A percentile compares a stretch with the other conserved stretches of the same genome.
Evolutionary conservation across 2,329 filamentous ascomycete species (phyloP).

Genomic region (Pseudopithomyces chartarum): DNA sequence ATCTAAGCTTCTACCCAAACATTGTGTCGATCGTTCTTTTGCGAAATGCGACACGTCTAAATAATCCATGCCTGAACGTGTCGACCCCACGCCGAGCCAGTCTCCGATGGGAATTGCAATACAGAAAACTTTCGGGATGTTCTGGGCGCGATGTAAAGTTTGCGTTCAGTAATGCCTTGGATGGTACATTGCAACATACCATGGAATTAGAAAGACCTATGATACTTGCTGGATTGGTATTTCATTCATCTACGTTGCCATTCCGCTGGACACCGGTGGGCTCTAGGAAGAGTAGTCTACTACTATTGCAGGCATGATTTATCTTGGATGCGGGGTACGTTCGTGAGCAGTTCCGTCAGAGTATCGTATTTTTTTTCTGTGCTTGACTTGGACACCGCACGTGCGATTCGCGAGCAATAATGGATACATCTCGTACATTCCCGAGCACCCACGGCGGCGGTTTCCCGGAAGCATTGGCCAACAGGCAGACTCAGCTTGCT

Average conservation of each 20-base stretch:
- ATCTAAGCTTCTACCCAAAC: not conserved
- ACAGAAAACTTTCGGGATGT: not conserved
- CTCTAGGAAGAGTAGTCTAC: not conserved
- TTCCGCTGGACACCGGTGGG: not conserved
- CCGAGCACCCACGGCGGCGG: not conserved
- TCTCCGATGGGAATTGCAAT: not conserved
- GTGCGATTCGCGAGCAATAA: not conserved
- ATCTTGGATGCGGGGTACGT: not conserved
- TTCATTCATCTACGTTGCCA: no score
- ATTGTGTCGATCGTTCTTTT: not conserved
- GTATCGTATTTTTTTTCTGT: not conserved
- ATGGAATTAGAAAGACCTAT: no score
- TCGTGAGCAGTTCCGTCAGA: not conserved
- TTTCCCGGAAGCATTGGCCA: not conserved
- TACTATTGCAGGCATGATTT: not conserved
- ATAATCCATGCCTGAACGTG: not conserved
- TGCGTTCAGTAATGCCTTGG: no score
- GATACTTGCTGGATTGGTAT: no score
- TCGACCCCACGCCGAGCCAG: not conserved
- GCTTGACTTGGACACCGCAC: not conserved
- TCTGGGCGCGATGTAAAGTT: not conserved
- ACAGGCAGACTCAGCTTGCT: not conserved
- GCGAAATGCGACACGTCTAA: not conserved
- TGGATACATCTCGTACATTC: not conserved
- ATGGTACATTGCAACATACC: no score